Evolutionary conservation across 106 monocot species (phyloP), one percentile per base, ranked within the genome.

Genomic region (Dactylorhiza incarnata): DNA sequence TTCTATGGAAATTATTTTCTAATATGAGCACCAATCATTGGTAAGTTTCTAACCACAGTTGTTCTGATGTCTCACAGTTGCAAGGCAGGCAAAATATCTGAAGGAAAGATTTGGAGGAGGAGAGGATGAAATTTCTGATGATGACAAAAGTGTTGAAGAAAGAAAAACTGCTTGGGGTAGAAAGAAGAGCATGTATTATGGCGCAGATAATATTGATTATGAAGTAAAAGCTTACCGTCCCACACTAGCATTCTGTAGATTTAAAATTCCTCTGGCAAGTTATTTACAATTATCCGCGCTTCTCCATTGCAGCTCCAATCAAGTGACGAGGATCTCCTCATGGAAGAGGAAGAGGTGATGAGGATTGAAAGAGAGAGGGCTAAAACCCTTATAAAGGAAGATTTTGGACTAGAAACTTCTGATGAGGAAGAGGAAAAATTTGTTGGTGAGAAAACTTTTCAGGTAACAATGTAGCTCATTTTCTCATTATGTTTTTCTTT

Each of bases 271-370:
- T 25, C 22, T 47, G 46, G 48, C 56, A 48, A 75, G 55, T 49
- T 59, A 59, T 72, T 48, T 23, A 48, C 9, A 54, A 61, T 63
- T 22, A 59, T 43, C 43, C 13, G 58, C 72, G 54, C 47, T 70
- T 80, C 50, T 65, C 72, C 78, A 61, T 61, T 51, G 29, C 73
- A 89, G 95, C 73, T 84, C 54, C 84, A 85, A 79, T 90, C 90
- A 83, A 90, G 93, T 85, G 93, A 94, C 75, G 95, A 90, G 72
- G 95, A 95, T 6, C 77, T 87, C 6, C 87, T 67, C 20, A 79
- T 55, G 81, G 91, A 89, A 51, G 93, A 93, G 79, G 92, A 90
- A 65, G 37, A 90, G 68, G 90, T 85, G 23, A 20, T 90, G 77
- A 86, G 68, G 82, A 81, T 89, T 13, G 88, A 93, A 73, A 87